Base-by-base conservation (phyloP, 257 asterid genomes). In the Plantago major region DNA sequence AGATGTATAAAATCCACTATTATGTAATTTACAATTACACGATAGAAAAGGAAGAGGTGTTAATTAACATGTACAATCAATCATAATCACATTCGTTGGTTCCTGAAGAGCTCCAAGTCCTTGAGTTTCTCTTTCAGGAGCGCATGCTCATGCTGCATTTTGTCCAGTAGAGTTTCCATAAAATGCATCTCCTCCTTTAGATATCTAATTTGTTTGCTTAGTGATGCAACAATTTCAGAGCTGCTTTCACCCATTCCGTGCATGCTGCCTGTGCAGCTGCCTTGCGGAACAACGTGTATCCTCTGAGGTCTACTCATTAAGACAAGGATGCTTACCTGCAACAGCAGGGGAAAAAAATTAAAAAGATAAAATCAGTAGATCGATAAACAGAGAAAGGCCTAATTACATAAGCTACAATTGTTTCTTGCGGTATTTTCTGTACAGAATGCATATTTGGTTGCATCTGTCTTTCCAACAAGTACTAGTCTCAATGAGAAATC, bases 231-330 rank as follows among this genome's bases (percentile, higher is more conserved):
- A 19, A 72, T 59, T 44, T 89, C 96, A 10, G 48, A 63, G 45
- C 72, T 69, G 57, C 70, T 83, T 49, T 56, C 84, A 11, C 70
- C 71, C 43, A 70, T 60, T 26, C 80, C 70, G n/a, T 74, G 58
- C 67, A 66, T 45, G 63, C 72, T 58, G 26, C 65, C 22, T 60
- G 30, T 40, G 77, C 58, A 75, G 60, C 76, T 86, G n/a, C 78
- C 76, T 73, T 82, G 89, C 60, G 94, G 72, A 73, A 89, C 71
- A 74, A 92, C 76, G 33, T 81, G 95, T 68, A 92, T 76, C 64
- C 80, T 80, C 73, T 92, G 99, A 10, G 99, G 94, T 65, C 95
- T 84, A 78, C 97, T 82, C 74, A 89, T 67, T 53, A 92, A 73
- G 47, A 87, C 81, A 17, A 92, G 79, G 64, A 92, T 92, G 82